These are phyloP conservation scores for Microdochium trichocladiopsis DNA, from an alignment of 2,329 filamentous ascomycete genomes.

Conservation along the genomic window DNA sequence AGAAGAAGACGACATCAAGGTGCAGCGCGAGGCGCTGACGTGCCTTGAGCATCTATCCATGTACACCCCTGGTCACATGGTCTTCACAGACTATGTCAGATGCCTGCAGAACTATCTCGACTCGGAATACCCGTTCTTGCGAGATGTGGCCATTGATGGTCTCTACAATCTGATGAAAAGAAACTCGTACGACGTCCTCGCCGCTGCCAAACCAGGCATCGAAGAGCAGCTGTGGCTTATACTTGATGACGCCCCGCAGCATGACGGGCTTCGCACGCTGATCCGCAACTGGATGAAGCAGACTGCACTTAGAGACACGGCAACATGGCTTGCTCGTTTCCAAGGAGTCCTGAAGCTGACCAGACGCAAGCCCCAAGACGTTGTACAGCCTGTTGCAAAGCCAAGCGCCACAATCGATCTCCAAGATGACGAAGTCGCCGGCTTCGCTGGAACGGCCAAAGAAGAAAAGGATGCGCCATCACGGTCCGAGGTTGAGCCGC, in stretches of 20 bases:
- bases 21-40: constrained; percentile 69
- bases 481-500: constrained; percentile 68
- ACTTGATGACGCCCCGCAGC: constrained; percentile 68
- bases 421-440: constrained; percentile 93
- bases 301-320: constrained; percentile 73
- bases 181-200: constrained; percentile 75
- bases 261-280: constrained; percentile 78
- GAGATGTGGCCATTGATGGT: constrained; percentile 77
- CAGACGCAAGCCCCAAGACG: constrained; percentile 56
- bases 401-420: constrained; percentile 62
- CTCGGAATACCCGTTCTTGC: constrained; percentile 60
- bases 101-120: constrained; percentile 72
- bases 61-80: constrained; percentile 82
- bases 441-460: constrained; percentile 65
- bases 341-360: constrained; percentile 88
- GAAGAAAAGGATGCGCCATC: constrained; percentile 42
- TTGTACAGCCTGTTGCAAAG: constrained; percentile 34
- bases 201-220: constrained; percentile 67
- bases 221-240: constrained; percentile 91
- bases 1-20: constrained; percentile 60
- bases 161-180: constrained; percentile 94
- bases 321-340: constrained; percentile 80
- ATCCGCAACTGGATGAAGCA: constrained; percentile 91
- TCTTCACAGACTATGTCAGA: constrained; percentile 77
- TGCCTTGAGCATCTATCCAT: constrained; percentile 89